These are phyloP conservation scores for Penstemon newberryi DNA, from an alignment of 257 asterid species.

Conservation along the genomic window DNA sequence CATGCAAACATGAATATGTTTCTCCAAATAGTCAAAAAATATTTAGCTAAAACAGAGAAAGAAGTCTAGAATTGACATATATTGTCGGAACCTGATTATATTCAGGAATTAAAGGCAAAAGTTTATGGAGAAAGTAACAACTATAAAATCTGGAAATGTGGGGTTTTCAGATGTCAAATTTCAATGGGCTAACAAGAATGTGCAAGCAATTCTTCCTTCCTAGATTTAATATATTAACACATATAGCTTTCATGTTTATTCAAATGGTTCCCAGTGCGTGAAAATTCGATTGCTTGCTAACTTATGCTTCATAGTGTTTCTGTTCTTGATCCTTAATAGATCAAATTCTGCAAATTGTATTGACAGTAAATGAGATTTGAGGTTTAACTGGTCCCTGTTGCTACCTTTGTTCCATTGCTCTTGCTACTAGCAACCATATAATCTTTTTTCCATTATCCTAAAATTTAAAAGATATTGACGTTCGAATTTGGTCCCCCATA, in stretches of 20 bases:
- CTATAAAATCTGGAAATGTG: neutral
- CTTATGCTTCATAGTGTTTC: neutral
- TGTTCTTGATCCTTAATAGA: neutral
- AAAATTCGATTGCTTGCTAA: neutral
- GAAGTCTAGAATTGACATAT: neutral
- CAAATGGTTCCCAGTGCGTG: neutral
- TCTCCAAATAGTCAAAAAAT: neutral
- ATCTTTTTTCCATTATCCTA: neutral
- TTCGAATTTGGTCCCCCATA: neutral
- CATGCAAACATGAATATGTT: neutral
- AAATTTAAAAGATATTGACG: neutral
- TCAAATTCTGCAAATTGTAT: neutral
- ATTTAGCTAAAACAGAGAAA: neutral
- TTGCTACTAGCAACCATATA: neutral
- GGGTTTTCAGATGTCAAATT: neutral
- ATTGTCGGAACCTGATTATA: too few species aligned
- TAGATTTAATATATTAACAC: neutral
- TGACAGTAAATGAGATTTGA: neutral
- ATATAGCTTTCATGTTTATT: neutral
- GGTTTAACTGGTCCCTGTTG: neutral
- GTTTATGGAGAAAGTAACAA: neutral
- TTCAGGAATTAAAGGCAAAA: neutral
- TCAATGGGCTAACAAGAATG: neutral
- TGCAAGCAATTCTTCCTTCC: neutral
- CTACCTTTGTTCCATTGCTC: neutral